Evolutionary conservation across 2,329 filamentous ascomycete genomes (phyloP).

Genomic region (Fusarium mangiferae): DNA sequence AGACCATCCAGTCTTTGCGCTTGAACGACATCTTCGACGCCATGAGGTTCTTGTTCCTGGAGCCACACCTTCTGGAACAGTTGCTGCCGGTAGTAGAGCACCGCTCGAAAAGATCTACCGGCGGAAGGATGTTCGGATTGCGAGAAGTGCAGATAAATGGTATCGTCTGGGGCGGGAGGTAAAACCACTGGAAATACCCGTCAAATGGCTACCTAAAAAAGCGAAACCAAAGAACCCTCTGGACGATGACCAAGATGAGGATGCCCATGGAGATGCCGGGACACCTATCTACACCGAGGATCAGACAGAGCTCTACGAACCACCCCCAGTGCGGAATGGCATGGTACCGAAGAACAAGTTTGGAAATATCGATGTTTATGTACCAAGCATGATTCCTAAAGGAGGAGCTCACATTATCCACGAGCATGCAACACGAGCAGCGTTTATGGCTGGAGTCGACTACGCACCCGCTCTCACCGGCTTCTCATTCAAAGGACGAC

Average conservation of each 20-base stretch:
- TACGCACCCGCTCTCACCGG: conserved; percentile 91
- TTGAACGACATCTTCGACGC: conserved; percentile 84
- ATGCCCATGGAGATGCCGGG: conserved; percentile 51
- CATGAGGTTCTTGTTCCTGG: conserved; percentile 84
- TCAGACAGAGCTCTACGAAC: conserved; percentile 78
- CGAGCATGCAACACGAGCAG: conserved; percentile 73
- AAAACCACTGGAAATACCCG: conserved; percentile 79
- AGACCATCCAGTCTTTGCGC: conserved; percentile 82
- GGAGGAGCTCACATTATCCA: conserved; percentile 79
- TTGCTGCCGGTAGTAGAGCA: conserved; percentile 73
- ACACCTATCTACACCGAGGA: conserved; percentile 69
- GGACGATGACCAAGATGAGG: conserved; percentile 45
- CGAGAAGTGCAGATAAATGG: conserved; percentile 87
- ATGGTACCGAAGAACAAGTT: conserved; percentile 89
- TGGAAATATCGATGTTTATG: conserved; percentile 93
- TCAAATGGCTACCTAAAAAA: conserved; percentile 74
- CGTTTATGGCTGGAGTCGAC: conserved; percentile 80
- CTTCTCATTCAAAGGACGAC: conserved; percentile 86
- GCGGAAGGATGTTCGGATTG: conserved; percentile 80
- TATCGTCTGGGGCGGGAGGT: conserved; percentile 87
- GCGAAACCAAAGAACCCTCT: conserved; percentile 46
- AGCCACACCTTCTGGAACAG: conserved; percentile 77
- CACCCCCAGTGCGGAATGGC: conserved; percentile 80
- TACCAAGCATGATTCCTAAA: conserved; percentile 87
- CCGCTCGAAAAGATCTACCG: conserved; percentile 83